These are phyloP conservation scores for Colletotrichum eremochloae DNA, from an alignment of 2,329 filamentous ascomycete genomes.

Conservation along the genomic window DNA sequence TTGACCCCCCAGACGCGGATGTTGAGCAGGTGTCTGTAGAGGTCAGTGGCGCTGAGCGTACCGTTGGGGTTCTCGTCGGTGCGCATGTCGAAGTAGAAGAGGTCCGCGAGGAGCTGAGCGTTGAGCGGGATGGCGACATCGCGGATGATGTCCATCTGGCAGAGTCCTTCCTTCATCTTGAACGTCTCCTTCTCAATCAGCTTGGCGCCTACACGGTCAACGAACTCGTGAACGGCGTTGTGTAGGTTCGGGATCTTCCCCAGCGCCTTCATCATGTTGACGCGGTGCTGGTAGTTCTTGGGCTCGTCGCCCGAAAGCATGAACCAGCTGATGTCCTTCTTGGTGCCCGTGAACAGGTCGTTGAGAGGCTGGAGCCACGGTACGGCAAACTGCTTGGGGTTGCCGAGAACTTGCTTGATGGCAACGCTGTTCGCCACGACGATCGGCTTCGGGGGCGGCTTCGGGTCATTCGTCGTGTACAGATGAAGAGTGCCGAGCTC, in stretches of 20 bases:
- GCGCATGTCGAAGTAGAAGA: conserved; percentile 71
- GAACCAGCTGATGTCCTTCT: conserved; percentile 55
- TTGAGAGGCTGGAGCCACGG: conserved; percentile 50
- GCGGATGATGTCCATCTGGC: conserved; percentile 58
- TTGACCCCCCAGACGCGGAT: conserved; percentile 62
- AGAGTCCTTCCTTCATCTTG: conserved; percentile 51
- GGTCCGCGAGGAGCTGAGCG: conserved; percentile 66
- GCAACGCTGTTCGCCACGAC: conserved; percentile 45
- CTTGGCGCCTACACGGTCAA: conserved; percentile 52
- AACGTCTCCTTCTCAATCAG: conserved; percentile 58
- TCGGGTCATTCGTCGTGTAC: conserved; percentile 52
- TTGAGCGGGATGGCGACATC: conserved; percentile 72
- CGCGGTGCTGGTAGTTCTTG: conserved; percentile 49
- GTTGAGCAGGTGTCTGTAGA: conserved; percentile 59
- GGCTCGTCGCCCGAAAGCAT: conserved; percentile 54
- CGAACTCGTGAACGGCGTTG: conserved; percentile 49
- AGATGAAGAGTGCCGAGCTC: conserved; percentile 54
- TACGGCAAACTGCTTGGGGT: conserved; percentile 50
- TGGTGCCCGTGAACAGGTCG: conserved; percentile 49
- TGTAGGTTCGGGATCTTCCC: conserved; percentile 52
- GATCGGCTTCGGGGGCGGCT: conserved; percentile 50
- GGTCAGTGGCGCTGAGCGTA: conserved; percentile 53
- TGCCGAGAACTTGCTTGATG: conserved; percentile 51
- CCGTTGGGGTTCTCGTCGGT: conserved; percentile 67
- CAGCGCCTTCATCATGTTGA: conserved; percentile 50